phyloP scores from a whole-genome alignment of 164 flowering plant genomes.

The Nelumbo lutea region DNA sequence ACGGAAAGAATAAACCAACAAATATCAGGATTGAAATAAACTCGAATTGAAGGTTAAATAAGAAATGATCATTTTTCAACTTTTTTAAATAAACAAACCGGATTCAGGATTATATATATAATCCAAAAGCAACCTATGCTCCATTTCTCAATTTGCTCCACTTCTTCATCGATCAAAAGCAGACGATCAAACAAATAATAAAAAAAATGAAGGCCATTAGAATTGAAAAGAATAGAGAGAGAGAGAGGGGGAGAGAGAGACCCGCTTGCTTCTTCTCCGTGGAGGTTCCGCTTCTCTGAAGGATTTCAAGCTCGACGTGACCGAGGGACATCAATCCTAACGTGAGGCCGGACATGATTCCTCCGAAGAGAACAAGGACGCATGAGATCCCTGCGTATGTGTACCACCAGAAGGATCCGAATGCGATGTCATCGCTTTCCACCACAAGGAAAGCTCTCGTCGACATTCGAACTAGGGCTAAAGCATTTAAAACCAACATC shows the following conservation, averaged over 20 bases:
- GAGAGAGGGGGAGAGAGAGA: background rate
- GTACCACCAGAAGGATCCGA: conserved; percentile 35
- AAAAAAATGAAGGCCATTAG: background rate
- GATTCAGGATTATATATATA: too few species aligned
- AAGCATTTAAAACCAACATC: conserved; percentile 12
- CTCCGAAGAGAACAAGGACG: conserved; percentile 41
- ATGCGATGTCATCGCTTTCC: conserved; percentile 8
- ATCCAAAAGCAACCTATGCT: background rate
- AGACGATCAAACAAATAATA: too few species aligned
- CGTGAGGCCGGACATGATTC: conserved; percentile 48
- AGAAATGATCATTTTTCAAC: too few species aligned
- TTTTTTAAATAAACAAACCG: too few species aligned
- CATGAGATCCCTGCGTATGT: conserved; percentile 33
- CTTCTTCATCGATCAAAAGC: too few species aligned
- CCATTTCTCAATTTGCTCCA: too few species aligned
- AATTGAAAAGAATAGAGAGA: background rate
- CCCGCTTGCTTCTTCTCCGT: conserved; percentile 50
- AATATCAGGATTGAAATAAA: too few species aligned
- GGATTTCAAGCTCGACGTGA: conserved; percentile 48
- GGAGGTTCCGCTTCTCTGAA: conserved; percentile 39
- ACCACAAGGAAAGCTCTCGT: conserved; percentile 9
- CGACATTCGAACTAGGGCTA: conserved; percentile 23
- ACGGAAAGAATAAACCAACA: too few species aligned
- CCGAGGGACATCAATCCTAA: conserved; percentile 46
- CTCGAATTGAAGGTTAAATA: too few species aligned